phyloP scores from a whole-genome alignment of 202 grass and related monocot genomes.

The Panicum virgatum region DNA sequence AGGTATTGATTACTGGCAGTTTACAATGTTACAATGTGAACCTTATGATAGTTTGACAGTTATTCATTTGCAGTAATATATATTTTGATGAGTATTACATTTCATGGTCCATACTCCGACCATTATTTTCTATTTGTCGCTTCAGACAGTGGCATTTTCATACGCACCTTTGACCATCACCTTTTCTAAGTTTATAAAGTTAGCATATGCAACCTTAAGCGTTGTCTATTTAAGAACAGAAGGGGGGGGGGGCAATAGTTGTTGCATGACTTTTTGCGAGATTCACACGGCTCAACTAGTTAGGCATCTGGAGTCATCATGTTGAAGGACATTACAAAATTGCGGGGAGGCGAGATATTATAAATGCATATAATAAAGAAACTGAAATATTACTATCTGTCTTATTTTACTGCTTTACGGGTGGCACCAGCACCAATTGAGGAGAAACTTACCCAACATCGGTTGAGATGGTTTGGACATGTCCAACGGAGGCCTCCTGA shows the following conservation, averaged over 20 bases:
- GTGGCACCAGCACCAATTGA: too few relatives aligned
- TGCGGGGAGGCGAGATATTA: not conserved
- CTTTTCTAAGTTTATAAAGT: not conserved
- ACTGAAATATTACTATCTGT: not conserved
- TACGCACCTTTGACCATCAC: not conserved
- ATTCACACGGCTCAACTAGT: too few relatives aligned
- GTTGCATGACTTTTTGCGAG: not conserved
- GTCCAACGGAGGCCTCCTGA: too few relatives aligned
- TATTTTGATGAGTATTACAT: not conserved
- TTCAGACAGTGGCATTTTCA: not conserved
- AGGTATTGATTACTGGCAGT: conserved; percentile 51
- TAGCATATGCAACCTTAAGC: not conserved
- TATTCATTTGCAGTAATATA: not conserved
- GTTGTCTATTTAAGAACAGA: not conserved
- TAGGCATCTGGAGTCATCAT: not conserved
- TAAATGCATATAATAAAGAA: not conserved
- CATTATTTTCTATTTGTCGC: not conserved
- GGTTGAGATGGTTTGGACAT: too few relatives aligned
- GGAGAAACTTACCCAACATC: too few relatives aligned
- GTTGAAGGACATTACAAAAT: not conserved
- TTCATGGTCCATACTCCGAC: not conserved
- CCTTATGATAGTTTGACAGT: not conserved
- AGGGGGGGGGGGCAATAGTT: not conserved
- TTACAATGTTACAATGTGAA: conserved; percentile 24
- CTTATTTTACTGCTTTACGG: not conserved